Base-by-base conservation (phyloP, 306 rosid genomes). In the Rosa chinensis region DNA sequence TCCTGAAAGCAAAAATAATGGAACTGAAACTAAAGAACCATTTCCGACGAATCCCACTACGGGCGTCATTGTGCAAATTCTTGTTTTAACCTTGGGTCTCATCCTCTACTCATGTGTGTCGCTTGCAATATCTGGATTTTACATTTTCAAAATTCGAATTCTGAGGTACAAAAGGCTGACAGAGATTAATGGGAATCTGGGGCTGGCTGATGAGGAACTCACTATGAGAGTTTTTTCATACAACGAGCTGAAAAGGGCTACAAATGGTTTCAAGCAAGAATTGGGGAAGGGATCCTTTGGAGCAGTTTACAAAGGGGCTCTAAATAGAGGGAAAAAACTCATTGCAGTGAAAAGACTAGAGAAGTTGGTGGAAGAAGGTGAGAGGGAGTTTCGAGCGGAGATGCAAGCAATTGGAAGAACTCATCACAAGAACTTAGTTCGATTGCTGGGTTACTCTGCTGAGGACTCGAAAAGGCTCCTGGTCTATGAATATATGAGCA, bases 371-470 rank as follows among this genome's bases (percentile, higher is more conserved):
- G 23, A 47, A 6, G 79, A 84, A 66, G 81, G 83, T 5, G 81
- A 83, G 14, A 18, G 2, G 77, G 83, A 79, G 58, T 83, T 83
- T 35, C 77, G 50, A 2, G 76, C 56, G 0, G 83, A 83, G 62
- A 45, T 83, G 55, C 71, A 59, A n/a, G 76, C 61, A 3, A 83
- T 74, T 21, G 75, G 81, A 12, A 74, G 76, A 83, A 83, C 78
- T 5, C 83, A 83, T 53, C 82, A 84, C 74, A 44, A 20, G 56
- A 84, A 80, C 43, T 66, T 84, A n/a, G 82, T 80, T 0, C 69
- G 25, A 8, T 52, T 84, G 8, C 59, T 77, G 0, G 87, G 87
- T 1, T 76, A 62, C 44, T 77, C 76, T 20, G 28, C 14, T 0
- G 84, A 84, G 1, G 62, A 81, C 10, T n/a, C 52, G 3, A 58